A percentile compares a stretch with the other conserved stretches of the same genome.
Evolutionary conservation across 2,329 filamentous ascomycete species (phyloP).

Genomic region (Exophiala spinifera): DNA sequence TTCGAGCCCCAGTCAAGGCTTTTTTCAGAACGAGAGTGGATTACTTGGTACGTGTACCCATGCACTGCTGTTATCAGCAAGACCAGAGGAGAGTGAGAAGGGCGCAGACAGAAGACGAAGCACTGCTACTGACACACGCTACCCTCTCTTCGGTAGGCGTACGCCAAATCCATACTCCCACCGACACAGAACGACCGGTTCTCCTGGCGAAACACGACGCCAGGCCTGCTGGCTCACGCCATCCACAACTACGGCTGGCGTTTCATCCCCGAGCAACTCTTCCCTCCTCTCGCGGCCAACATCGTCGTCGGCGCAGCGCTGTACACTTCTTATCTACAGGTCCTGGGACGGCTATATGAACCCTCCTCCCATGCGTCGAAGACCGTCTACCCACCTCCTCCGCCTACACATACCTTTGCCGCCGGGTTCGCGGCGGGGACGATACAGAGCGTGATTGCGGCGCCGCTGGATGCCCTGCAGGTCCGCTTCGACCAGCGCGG

Average conservation of each 20-base stretch:
- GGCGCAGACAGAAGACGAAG: too few relatives aligned
- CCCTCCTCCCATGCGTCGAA: constrained; percentile 57
- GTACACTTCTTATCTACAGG: constrained; percentile 62
- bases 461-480: constrained; percentile 62
- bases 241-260: constrained; percentile 61
- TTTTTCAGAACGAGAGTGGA: constrained; percentile 90
- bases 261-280: constrained; percentile 62
- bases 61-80: not conserved
- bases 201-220: constrained; percentile 61
- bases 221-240: constrained; percentile 59
- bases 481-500: constrained; percentile 56
- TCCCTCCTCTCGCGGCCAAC: constrained; percentile 63
- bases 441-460: constrained; percentile 60
- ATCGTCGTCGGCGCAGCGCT: constrained; percentile 60
- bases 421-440: constrained; percentile 59
- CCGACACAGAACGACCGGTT: constrained; percentile 45
- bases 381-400: constrained; percentile 58
- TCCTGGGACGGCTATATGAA: constrained; percentile 56
- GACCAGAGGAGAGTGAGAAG: not conserved
- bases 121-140: constrained; percentile 15
- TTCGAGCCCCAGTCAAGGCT: constrained; percentile 83
- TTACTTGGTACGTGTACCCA: constrained; percentile 51
- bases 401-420: constrained; percentile 52
- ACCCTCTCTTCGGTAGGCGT: constrained; percentile 47
- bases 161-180: constrained; percentile 62